phyloP scores from a whole-genome alignment of 108 stramenopile genomes.

The Nannochloropsis salina region DNA sequence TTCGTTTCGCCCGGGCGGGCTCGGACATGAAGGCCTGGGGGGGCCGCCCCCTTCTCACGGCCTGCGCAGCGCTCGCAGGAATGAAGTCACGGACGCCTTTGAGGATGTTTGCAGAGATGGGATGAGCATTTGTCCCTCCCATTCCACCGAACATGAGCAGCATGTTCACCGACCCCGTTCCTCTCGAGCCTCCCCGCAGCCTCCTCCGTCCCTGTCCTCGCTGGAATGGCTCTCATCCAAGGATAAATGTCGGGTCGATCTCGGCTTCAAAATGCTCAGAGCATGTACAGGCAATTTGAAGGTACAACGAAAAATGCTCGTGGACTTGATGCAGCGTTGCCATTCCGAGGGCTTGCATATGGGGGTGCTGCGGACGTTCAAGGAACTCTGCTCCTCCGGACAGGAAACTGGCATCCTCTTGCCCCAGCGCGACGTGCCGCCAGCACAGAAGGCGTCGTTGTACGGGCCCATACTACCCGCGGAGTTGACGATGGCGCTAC shows the following conservation, averaged over 20 bases:
- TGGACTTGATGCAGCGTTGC: conserved; percentile 17
- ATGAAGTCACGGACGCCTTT: too few species aligned
- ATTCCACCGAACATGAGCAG: background rate
- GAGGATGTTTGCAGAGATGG: background rate
- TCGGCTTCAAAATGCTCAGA: background rate
- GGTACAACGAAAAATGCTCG: background rate
- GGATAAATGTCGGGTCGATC: background rate
- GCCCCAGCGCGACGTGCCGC: too few species aligned
- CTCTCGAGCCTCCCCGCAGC: background rate
- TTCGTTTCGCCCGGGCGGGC: too few species aligned
- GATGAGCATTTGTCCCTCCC: background rate
- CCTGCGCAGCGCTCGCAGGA: too few species aligned
- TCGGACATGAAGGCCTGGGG: too few species aligned
- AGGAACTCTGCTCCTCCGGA: background rate
- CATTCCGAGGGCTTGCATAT: background rate
- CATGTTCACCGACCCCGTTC: background rate
- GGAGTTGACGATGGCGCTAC: background rate
- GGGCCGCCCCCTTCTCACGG: too few species aligned
- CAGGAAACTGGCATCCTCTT: background rate
- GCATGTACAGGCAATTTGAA: background rate
- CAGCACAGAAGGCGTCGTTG: too few species aligned
- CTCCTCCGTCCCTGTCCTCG: background rate
- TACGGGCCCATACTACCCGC: background rate
- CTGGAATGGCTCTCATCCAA: conserved; percentile 3
- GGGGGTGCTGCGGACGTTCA: conserved; percentile 9